Evolutionary conservation across 495 filamentous ascomycete genomes (phyloP), one percentile per base, ranked within the genome.

Genomic region (Parmelia sp.): DNA sequence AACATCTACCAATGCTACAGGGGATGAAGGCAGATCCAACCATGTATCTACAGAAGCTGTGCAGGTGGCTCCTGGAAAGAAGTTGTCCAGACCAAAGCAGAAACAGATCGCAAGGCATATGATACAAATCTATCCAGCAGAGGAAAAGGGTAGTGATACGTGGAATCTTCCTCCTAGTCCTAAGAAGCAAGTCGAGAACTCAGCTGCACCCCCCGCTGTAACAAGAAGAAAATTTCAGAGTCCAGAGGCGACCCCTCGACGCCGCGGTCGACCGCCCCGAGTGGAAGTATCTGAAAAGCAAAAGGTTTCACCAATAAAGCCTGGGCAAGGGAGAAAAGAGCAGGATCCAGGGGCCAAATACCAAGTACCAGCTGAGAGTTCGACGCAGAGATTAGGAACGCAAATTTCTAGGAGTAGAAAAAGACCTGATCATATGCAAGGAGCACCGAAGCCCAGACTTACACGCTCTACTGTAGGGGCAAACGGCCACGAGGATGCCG

Each of bases 11-110:
- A 33, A 55, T 33, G 29, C 4, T 35, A n/a, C 51, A 3, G 51
- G 51, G 8, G 4, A 33, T 55, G 27, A 14, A 33, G 51, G 29
- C 29, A 55, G 4, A 21, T 21, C 51, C 14, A 21, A 49, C 35
- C 31, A 21, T 53, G 42, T n/a, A 12, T n/a, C 62, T 14, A 25
- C 31, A 42, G 17, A n/a, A 11, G 33, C 45, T 33, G 37, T 2
- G 19, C 31, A 53, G 3, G 33, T 25, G 31, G 35, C 23, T n/a
- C 25, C 56, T 29, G 6, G 4, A 33, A 64, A 31, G 40, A 64
- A 31, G 19, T 40, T 64, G 17, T 1, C 31, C n/a, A 59, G 62
- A 36, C 56, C 62, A 14, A 64, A 47, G n/a, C 42, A 31, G 36
- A 33, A 23, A 15, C 42, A 42, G 27, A 2, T 1, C 6, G 21